Percentiles rank a stretch among this genome's conserved stretches.
Evolutionary conservation across 2,329 filamentous ascomycete species (phyloP).

Genomic region (Monosporascus sp.): DNA sequence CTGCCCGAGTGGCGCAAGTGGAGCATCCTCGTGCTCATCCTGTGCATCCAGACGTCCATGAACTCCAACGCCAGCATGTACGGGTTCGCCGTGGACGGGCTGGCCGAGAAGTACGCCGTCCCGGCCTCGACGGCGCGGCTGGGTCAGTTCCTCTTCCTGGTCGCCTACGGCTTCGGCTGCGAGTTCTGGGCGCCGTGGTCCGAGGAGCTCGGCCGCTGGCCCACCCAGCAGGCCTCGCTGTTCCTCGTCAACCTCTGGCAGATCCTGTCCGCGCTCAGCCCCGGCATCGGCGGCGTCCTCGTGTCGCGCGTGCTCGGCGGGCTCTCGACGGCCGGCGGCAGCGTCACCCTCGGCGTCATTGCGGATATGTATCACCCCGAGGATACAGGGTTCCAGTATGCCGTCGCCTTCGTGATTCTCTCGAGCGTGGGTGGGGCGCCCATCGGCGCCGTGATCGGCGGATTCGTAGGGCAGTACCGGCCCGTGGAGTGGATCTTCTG

Average conservation of each 20-base stretch:
- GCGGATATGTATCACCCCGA: slow-evolving; percentile 66
- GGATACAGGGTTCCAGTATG: slow-evolving; percentile 57
- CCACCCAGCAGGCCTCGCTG: slow-evolving; percentile 64
- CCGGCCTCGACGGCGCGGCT: slow-evolving; percentile 60
- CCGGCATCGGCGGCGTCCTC: slow-evolving; percentile 63
- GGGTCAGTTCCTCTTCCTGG: slow-evolving; percentile 70
- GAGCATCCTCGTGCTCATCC: slow-evolving; percentile 61
- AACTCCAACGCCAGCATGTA: slow-evolving; percentile 72
- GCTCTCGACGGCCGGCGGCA: slow-evolving; percentile 63
- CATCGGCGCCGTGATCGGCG: slow-evolving; percentile 69
- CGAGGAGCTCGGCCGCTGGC: slow-evolving; percentile 74
- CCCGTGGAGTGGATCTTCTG: slow-evolving; percentile 73
- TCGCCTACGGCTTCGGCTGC: slow-evolving; percentile 77
- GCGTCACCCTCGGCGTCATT: slow-evolving; percentile 67
- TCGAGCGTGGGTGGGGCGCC: slow-evolving; percentile 71
- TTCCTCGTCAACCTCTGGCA: slow-evolving; percentile 73
- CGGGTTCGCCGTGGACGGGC: slow-evolving; percentile 59
- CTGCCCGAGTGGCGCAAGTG: slow-evolving; percentile 43
- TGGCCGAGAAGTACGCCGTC: slow-evolving; percentile 60
- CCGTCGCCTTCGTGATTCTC: slow-evolving; percentile 67
- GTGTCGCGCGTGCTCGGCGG: slow-evolving; percentile 64
- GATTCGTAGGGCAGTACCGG: slow-evolving; percentile 61
- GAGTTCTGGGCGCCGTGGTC: slow-evolving; percentile 83
- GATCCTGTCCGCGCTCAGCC: slow-evolving; percentile 62
- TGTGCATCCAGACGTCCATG: slow-evolving; percentile 67